Evolutionary conservation across 805 yeast genomes (phyloP).

Genomic region (Myxozyma sirexii): DNA sequence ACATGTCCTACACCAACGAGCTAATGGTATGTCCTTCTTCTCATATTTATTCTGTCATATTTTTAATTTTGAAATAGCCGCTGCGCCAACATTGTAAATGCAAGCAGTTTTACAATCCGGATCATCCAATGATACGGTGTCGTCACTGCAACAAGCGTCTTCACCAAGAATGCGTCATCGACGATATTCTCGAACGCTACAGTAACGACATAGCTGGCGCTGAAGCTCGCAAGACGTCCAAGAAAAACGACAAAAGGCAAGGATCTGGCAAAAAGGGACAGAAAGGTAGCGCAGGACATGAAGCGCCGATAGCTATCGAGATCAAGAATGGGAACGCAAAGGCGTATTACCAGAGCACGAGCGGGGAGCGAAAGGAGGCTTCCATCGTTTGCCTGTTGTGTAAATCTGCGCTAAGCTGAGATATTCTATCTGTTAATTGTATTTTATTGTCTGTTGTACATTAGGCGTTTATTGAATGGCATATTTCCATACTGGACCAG

Average conservation of each 20-base stretch:
- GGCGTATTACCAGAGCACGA: constrained; percentile 10
- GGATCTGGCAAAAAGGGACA: neutral
- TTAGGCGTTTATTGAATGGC: too few relatives aligned
- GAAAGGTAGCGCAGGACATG: neutral
- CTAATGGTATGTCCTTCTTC: constrained; percentile 9
- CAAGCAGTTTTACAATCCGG: constrained; percentile 23
- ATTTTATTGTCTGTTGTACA: too few relatives aligned
- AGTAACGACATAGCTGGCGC: constrained; percentile 7
- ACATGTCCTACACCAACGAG: constrained; percentile 22
- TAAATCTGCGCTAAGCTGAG: neutral
- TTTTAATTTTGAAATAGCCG: constrained; percentile 5
- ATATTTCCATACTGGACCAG: too few relatives aligned
- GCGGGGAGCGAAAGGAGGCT: constrained; percentile 11
- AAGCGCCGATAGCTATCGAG: constrained; percentile 7
- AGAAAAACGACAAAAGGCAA: neutral
- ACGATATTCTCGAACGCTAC: constrained; percentile 22
- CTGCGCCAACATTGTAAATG: constrained; percentile 26
- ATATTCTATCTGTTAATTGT: neutral
- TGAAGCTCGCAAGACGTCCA: neutral
- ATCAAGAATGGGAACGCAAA: constrained; percentile 3
- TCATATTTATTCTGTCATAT: neutral
- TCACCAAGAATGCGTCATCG: constrained; percentile 24
- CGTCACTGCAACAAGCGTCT: constrained; percentile 22
- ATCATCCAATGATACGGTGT: constrained; percentile 25
- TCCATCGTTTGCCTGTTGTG: constrained; percentile 14